Conservation (phyloP, 2,329 filamentous ascomycete genomes). For the Endocalyx cinctus region DNA sequence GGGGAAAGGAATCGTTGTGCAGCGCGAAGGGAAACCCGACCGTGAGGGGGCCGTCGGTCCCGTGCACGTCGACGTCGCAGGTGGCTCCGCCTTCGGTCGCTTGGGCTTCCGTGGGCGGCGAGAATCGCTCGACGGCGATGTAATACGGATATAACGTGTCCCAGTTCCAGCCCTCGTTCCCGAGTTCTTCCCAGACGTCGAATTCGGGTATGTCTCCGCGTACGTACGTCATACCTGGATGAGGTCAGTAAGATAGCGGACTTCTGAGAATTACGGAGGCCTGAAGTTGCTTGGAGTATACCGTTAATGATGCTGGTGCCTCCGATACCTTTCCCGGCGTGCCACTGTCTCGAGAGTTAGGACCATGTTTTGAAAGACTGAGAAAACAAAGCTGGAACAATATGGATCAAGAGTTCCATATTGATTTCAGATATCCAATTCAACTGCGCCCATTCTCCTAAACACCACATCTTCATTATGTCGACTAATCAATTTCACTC, state of each 20-base stretch:
- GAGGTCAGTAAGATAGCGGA: slow-evolving; percentile 9
- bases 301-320: slow-evolving; percentile 38
- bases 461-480: too few species aligned
- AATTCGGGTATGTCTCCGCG: slow-evolving; percentile 37
- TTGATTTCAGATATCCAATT: too few species aligned
- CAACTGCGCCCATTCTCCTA: too few species aligned
- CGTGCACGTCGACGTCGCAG: slow-evolving; percentile 31
- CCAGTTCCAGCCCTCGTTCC: slow-evolving; percentile 42
- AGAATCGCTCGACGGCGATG: slow-evolving; percentile 36
- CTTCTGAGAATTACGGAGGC: slow-evolving; percentile 3
- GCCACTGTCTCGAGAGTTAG: too few species aligned
- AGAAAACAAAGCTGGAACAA: too few species aligned
- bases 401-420: too few species aligned
- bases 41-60: slow-evolving; percentile 28
- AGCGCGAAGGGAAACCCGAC: slow-evolving; percentile 32
- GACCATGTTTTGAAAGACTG: too few species aligned
- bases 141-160: slow-evolving; percentile 41
- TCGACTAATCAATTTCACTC: too few species aligned
- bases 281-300: too few species aligned
- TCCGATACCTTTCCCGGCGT: slow-evolving; percentile 34
- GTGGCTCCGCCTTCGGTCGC: slow-evolving; percentile 28
- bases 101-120: slow-evolving; percentile 29
- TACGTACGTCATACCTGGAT: slow-evolving; percentile 40
- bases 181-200: slow-evolving; percentile 38
- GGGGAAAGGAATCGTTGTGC: slow-evolving; percentile 28